Evolutionary conservation across 176 grass and related monocot species (phyloP), one percentile per base, ranked within the genome.

Genomic region (Saccharum officinarum): DNA sequence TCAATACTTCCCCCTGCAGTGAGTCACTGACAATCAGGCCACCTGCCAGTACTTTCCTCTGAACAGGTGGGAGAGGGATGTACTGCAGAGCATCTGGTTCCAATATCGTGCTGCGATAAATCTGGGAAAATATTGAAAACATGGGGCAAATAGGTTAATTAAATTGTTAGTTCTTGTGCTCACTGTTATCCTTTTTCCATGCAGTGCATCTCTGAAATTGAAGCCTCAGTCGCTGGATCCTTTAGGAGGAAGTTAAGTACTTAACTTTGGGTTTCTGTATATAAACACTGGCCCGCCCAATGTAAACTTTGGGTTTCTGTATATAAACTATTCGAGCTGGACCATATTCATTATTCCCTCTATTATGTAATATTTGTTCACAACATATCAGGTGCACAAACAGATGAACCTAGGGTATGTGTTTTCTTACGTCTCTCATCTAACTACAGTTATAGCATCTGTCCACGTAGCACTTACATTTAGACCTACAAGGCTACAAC

Each of bases 131-230:
- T 52, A 10, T 50, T 34, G 2, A 36, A 7, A 54, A 33, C 9
- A 14, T 36, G 49, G 73, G 49, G 5, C 9, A 13, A 31, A 36
- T 34, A 82, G 33, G 82, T 68, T 20, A 82, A 83, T 54, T 12
- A 82, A 81, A 8, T 82, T 81, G 2, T 67, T 11, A 79, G 78
- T 23, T 88, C 88, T 7, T 71, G 80, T 87, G 46, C 36, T 75
- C 17, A 87, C 7, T 8, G 31, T 12, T 8, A 39, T 28, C 34
- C 11, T 50, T 80, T 64, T 7, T 75, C 36, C 44, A 12, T 81
- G 60, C 78, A 81, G 70, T 25, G 78, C 78, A n/a, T 87, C 78
- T 75, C 45, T 87, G 46, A 81, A 87, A 63, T 22, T 87, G 46
- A 87, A 81, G 44, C 60, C 78, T 72, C 31, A 72, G 49, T 71